Evolutionary conservation across 2,329 filamentous ascomycete genomes (phyloP), one percentile per base, ranked within the genome.

Genomic region (Curvularia sp.): DNA sequence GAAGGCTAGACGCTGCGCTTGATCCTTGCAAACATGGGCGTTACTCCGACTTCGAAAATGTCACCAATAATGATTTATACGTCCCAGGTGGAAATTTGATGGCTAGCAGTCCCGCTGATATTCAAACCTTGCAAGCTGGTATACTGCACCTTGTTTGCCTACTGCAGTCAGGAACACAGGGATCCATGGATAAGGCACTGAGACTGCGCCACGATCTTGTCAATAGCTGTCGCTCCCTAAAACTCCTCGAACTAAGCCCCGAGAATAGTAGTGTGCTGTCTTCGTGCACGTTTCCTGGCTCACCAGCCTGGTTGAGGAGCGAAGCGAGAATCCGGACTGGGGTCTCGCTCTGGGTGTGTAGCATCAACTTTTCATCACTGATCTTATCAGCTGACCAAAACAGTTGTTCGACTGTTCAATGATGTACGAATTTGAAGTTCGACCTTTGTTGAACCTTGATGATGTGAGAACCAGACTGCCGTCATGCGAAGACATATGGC

Each of bases 401-500:
- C 6, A 55, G 53, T 45, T 41, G 8, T 18, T 65, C 7, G 55
- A 61, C 43, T 49, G 32, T n/a, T 45, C 57, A 6, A 58, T 64
- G 27, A 25, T 53, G 3, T 61, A 59, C 25, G 49, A 63, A 30
- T 63, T 59, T 23, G 42, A 55, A n/a, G 48, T 49, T 15, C 59
- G 54, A 49, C 57, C 63, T 10, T 34, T 63, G 7, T 52, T 65
- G 21, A 43, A 47, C 25, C 36, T 63, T 5, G 42, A 61, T 38
- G 57, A 61, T 27, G 49, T 59, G 21, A 49, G 49, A 47, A 42
- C 43, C 6, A 27, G 19, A 3, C 48, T 63, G 21, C 63, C 60
- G n/a, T 57, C 42, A 27, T 57, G 53, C 25, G 60, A 65, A 19
- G 58, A 56, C 19, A 21, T 59, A 30, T 63, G 60, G 63, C 57